phyloP scores from a whole-genome alignment of 2,329 filamentous ascomycete genomes.

The Stachybotrys echinatus region DNA sequence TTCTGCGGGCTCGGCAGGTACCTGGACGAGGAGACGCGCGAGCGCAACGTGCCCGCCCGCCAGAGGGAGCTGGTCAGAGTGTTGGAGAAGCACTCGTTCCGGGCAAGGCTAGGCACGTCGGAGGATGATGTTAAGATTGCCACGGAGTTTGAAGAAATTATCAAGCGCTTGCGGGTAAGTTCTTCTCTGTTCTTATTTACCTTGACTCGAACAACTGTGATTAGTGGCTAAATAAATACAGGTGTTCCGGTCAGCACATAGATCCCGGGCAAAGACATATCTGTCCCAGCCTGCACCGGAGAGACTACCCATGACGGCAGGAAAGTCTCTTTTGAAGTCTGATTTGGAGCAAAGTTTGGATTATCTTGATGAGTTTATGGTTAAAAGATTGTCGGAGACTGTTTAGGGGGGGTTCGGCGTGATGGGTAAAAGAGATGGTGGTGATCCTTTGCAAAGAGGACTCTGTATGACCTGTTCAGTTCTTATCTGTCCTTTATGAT shows the following conservation, averaged over 20 bases:
- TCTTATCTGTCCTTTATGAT: too few relatives aligned
- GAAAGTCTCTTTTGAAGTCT: neutral
- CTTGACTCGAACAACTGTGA: neutral
- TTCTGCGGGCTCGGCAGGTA: neutral
- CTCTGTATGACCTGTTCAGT: too few relatives aligned
- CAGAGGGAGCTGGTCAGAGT: neutral
- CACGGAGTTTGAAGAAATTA: neutral
- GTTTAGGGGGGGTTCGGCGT: neutral
- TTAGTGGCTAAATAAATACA: neutral
- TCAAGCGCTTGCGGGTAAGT: neutral
- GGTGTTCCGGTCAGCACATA: neutral
- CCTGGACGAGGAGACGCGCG: neutral
- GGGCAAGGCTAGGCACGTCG: neutral
- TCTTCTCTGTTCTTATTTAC: too few relatives aligned
- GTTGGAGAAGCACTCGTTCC: neutral
- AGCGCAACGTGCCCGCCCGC: neutral
- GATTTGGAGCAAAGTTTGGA: neutral
- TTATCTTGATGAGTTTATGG: neutral
- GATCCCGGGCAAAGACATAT: neutral
- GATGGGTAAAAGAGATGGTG: too few relatives aligned
- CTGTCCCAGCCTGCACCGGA: neutral
- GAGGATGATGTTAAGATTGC: neutral
- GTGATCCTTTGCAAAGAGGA: too few relatives aligned
- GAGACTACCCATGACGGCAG: neutral
- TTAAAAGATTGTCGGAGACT: neutral